These are phyloP conservation scores for Priceomyces castillae DNA, from an alignment of 805 yeast species.

Conservation along the genomic window DNA sequence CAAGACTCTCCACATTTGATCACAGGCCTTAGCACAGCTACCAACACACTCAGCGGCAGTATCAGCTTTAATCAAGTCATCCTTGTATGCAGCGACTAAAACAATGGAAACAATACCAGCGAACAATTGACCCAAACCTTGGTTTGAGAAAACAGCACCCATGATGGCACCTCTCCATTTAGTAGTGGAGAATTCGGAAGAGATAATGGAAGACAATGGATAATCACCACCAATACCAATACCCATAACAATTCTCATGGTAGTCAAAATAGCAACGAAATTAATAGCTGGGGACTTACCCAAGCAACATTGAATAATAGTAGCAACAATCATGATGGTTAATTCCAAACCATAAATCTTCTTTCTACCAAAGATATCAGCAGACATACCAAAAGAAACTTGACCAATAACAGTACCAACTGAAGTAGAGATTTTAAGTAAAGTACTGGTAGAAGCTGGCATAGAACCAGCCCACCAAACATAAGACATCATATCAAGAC, in stretches of 20 bases:
- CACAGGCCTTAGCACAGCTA: slow-evolving; percentile 73
- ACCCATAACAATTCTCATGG: slow-evolving; percentile 86
- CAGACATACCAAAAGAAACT: slow-evolving; percentile 76
- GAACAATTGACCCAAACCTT: slow-evolving; percentile 91
- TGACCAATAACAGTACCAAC: slow-evolving; percentile 95
- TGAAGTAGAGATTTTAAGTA: slow-evolving; percentile 84
- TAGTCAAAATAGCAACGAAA: slow-evolving; percentile 70
- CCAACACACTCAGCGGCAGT: slow-evolving; percentile 59
- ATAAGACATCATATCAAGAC: slow-evolving; percentile 71
- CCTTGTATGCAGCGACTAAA: slow-evolving; percentile 74
- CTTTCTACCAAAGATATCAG: slow-evolving; percentile 83
- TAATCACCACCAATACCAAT: slow-evolving; percentile 98
- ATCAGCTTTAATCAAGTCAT: slow-evolving; percentile 52
- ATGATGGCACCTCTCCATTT: slow-evolving; percentile 98
- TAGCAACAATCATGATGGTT: slow-evolving; percentile 78
- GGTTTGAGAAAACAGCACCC: slow-evolving; percentile 96
- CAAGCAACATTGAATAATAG: slow-evolving; percentile 70
- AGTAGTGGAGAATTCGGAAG: slow-evolving; percentile 90
- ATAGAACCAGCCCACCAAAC: slow-evolving; percentile 72
- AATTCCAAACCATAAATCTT: slow-evolving; percentile 83
- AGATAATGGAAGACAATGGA: slow-evolving; percentile 88
- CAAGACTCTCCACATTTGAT: slow-evolving; percentile 92
- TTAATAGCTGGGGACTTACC: slow-evolving; percentile 71
- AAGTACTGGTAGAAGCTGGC: slow-evolving; percentile 71
- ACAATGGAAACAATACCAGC: slow-evolving; percentile 84